Base-by-base conservation (phyloP, 169 alveolate genomes). In the Plasmodium vivax region DNA sequence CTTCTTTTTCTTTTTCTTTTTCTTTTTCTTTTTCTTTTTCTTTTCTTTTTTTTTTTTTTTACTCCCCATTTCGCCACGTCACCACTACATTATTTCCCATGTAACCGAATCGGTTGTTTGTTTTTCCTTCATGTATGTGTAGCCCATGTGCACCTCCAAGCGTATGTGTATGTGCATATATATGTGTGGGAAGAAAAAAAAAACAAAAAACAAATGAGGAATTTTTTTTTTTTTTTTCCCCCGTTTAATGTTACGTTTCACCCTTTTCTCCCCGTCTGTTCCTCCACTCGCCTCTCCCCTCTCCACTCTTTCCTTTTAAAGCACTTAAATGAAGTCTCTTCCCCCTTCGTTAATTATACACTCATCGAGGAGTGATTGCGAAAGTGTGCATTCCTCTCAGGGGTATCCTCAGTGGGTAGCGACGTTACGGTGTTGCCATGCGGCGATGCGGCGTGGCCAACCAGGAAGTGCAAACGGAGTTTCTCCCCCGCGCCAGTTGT, bases 81-180 rank as follows among this genome's bases (percentile, higher is more conserved):
- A 56, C 72, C 72, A 14, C 27, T 56, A 16, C 12, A 56, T 16
- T 7, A 14, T 27, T 51, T 19, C 58, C 6, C n/a, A 30, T 30
- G 36, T 32, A 14, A 82, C 58, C 80, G 14, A 56, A 41, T 10
- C 14, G 81, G 79, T 82, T 82, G 90, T 82, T 82, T 82, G 90
- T 82, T 82, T 82, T 34, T 32, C 51, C 34, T 82, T 41, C 54
- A 84, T 84, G 34, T 62, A 6, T 56, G n/a, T 56, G 27, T 56
- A 56, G 3, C 5, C 27, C 27, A 14, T 56, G 72, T 56, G 72
- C 4, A n/a, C 72, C 3, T 56, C n/a, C n/a, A 56, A 56, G 23
- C 27, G 72, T 56, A 56, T 62, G 45, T 84, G 7, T 51, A 51
- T 45, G 16, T 84, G 75, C 43, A 84, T 58, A 47, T 34, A 83